A percentile compares a stretch with the other conserved stretches of the same genome.
These are phyloP conservation scores for Amanita molliuscula DNA, from an alignment of 768 basidiomycete species.

Conservation along the genomic window DNA sequence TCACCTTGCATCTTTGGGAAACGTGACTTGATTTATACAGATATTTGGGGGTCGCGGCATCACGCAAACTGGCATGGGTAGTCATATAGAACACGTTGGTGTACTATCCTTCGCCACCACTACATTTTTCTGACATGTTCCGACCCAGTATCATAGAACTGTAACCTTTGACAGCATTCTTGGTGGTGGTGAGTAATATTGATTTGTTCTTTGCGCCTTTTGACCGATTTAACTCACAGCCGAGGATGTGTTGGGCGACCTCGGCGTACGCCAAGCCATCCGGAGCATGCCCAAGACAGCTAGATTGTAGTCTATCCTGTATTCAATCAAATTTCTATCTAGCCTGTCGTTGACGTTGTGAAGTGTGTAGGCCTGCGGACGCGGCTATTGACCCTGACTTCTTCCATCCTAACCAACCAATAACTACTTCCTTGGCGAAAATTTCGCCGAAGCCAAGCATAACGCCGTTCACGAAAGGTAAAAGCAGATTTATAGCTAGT, in stretches of 20 bases:
- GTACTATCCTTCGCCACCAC: slow-evolving; percentile 1
- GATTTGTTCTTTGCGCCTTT: not conserved
- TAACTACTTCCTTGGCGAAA: slow-evolving; percentile 71
- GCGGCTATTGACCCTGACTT: slow-evolving; percentile 26
- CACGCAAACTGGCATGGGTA: slow-evolving; percentile 68
- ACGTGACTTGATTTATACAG: slow-evolving; percentile 14
- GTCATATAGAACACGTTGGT: slow-evolving; percentile 55
- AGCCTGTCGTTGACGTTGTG: slow-evolving; percentile 2
- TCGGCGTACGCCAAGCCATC: slow-evolving; percentile 77
- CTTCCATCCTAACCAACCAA: slow-evolving; percentile 44
- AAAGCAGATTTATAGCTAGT: slow-evolving; percentile 71
- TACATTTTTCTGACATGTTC: slow-evolving; percentile 13
- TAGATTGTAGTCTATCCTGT: slow-evolving; percentile 32
- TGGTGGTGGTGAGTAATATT: slow-evolving; percentile 42
- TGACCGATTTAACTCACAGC: slow-evolving; percentile 24
- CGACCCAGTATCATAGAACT: slow-evolving; percentile 47
- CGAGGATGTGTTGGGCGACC: slow-evolving; percentile 72
- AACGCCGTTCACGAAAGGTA: slow-evolving; percentile 89
- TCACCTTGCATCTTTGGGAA: not conserved
- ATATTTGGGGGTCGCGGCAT: slow-evolving; percentile 86
- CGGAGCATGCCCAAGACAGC: slow-evolving; percentile 65
- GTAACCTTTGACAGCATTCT: slow-evolving; percentile 58
- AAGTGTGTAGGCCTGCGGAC: slow-evolving; percentile 23
- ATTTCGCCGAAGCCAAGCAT: slow-evolving; percentile 97
- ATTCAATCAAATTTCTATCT: slow-evolving; percentile 2